Evolutionary conservation across 108 stramenopile species (phyloP), one percentile per base, ranked within the genome.

Genomic region (Epithemia pelagica): DNA sequence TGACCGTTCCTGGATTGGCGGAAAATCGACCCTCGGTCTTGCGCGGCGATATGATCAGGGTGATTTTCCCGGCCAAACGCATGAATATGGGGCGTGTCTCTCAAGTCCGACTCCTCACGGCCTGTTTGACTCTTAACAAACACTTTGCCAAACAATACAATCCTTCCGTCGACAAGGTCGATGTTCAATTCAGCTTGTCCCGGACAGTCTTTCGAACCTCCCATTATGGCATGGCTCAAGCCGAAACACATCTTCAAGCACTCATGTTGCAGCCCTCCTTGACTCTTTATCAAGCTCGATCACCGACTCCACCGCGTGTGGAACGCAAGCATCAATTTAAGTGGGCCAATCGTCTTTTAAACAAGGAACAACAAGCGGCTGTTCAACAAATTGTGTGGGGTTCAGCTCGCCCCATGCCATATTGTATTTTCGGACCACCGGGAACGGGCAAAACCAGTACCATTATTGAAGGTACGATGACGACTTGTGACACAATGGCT

Each of bases 361-460:
- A 88, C 54, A 8, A 68, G 10, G 81, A 87, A 32, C 86, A 84
- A 63, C 58, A 80, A 59, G 26, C 51, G n/a, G 82, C 81, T 29
- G 78, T 87, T 0, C 24, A 68, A 18, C 61, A 61, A 0, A 75
- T 79, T 31, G 59, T 79, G 26, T 56, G 61, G 32, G 70, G 73
- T 0, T 58, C 52, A 18, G 56, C 54, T 61, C 69, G 78, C 30
- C 78, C 82, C 31, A 52, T 76, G 24, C 87, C 87, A 15, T 83
- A 84, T 55, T 53, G 85, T 10, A 77, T 89, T 30, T 89, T 72
- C 70, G 83, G 85, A 3, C 85, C 88, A 21, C 88, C 85, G 51
- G 85, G 79, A 2, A 84, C 77, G 20, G 76, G 73, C 0, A 90
- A 90, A 72, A 86, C 85, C 27, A 78, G 68, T 2, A 83, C 84